Base-by-base conservation (phyloP, 2,329 filamentous ascomycete species). In the Aspergillus alliaceus region DNA sequence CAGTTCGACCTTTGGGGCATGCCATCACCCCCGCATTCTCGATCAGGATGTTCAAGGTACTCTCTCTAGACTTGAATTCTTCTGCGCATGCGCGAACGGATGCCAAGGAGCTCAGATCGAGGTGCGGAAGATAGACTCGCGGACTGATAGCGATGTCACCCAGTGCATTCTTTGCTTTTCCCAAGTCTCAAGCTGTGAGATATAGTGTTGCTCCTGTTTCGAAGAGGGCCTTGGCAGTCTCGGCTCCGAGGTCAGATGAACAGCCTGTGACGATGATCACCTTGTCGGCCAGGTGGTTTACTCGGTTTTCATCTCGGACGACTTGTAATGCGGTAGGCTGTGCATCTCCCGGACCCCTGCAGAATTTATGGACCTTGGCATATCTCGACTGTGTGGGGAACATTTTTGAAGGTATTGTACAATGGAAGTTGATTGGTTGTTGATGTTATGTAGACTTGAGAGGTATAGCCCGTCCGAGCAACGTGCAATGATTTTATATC, bases 1-100 rank as follows among this genome's bases (percentile, higher is more conserved):
- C 78, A 74, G 64, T 82, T 72, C 63, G 40, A 7, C 51, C 64
- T 24, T 63, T 53, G 11, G 56, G 62, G 7, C 58, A 37, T 4
- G 48, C 63, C 70, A 82, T 79, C 42, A 84, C 72, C 12, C 73
- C 79, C 0, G 75, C 79, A 59, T 80, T 81, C 64, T 69, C 72
- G 42, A 81, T 65, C 15, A 82, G 53, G 18, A 67, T 57, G 27
- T 59, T 64, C 7, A 69, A 18, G 3, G 58, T 47, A 15, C 39
- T 14, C 7, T 18, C 47, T 24, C 48, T 44, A 7, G 54, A 57
- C 3, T 46, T 37, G n/a, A 39, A 35, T 2, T 62, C 65, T 57
- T 18, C 37, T 4, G 60, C 59, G 1, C 34, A 49, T 6, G 18
- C 20, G 7, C 42, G 50, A 11, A 61, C 31, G 18, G 35, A 35